Percentiles rank a stretch among this genome's conserved stretches.
Evolutionary conservation across 2,329 filamentous ascomycete species (phyloP).

Genomic region (Ceratocystis smalleyi): DNA sequence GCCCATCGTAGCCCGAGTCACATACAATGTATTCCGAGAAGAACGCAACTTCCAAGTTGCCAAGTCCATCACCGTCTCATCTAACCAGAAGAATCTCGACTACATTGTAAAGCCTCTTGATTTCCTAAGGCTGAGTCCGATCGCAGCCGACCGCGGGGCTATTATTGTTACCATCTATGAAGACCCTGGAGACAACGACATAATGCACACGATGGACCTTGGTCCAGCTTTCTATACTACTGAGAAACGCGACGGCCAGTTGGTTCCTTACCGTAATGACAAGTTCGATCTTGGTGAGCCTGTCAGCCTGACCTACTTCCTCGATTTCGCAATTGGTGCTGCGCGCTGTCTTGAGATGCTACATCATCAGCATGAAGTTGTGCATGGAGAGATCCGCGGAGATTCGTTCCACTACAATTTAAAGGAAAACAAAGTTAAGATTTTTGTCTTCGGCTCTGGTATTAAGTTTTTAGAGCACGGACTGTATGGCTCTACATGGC

Average conservation of each 20-base stretch:
- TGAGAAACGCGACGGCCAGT: slow-evolving; percentile 36
- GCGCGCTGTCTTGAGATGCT: slow-evolving; percentile 74
- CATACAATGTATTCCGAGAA: slow-evolving; percentile 64
- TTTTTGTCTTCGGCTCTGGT: slow-evolving; percentile 76
- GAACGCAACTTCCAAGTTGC: slow-evolving; percentile 78
- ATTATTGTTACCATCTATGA: slow-evolving; percentile 72
- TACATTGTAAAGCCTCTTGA: slow-evolving; percentile 74
- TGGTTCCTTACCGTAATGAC: slow-evolving; percentile 30
- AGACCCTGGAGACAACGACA: slow-evolving; percentile 56
- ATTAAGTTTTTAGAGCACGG: slow-evolving; percentile 81
- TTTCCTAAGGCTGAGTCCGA: slow-evolving; percentile 53
- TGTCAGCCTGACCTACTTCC: slow-evolving; percentile 59
- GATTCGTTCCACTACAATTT: slow-evolving; percentile 80
- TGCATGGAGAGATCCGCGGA: slow-evolving; percentile 79
- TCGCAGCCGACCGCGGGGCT: slow-evolving; percentile 52
- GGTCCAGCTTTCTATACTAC: slow-evolving; percentile 58
- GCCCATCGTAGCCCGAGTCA: slow-evolving; percentile 65
- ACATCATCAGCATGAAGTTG: slow-evolving; percentile 73
- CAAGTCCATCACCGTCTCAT: slow-evolving; percentile 53
- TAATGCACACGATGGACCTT: slow-evolving; percentile 56
- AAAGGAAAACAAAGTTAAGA: slow-evolving; percentile 55
- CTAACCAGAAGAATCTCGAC: slow-evolving; percentile 49
- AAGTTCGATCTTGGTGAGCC: slow-evolving; percentile 38
- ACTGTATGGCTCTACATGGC: slow-evolving; percentile 74
- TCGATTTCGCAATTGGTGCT: slow-evolving; percentile 83